phyloP scores from a whole-genome alignment of 176 grass and related monocot species.

The Carex myosuroides region DNA sequence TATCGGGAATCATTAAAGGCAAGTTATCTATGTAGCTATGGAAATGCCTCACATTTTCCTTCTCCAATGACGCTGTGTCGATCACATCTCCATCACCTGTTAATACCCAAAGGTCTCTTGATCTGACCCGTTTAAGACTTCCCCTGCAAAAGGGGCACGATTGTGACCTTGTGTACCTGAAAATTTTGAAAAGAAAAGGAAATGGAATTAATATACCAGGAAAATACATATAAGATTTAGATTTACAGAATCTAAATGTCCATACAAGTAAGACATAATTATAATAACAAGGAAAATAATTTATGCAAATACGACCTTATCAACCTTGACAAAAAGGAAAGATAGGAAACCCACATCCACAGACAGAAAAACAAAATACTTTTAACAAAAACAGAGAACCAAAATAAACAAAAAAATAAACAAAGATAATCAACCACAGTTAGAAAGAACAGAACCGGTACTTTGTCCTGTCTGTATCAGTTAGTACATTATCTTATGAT shows the following conservation, averaged over 20 bases:
- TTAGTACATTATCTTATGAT: background rate
- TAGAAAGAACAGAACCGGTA: background rate
- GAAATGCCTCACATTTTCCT: slow-evolving; percentile 40
- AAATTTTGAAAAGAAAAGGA: background rate
- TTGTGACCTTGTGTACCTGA: slow-evolving; percentile 40
- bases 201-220: background rate
- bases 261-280: background rate
- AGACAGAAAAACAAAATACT: background rate
- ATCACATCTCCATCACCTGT: slow-evolving; percentile 39
- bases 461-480: background rate
- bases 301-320: background rate
- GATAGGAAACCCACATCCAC: background rate
- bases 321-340: background rate
- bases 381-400: background rate
- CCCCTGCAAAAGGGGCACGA: slow-evolving; percentile 49
- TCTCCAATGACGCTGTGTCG: slow-evolving; percentile 31
- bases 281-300: background rate
- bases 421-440: background rate
- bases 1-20: slow-evolving; percentile 46
- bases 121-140: slow-evolving; percentile 41
- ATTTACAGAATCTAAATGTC: background rate
- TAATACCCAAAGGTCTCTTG: slow-evolving; percentile 50
- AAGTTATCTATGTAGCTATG: slow-evolving; percentile 41
- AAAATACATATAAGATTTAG: background rate
- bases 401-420: background rate